phyloP scores from a whole-genome alignment of 345 rosid genomes.

The Dimocarpus longan region DNA sequence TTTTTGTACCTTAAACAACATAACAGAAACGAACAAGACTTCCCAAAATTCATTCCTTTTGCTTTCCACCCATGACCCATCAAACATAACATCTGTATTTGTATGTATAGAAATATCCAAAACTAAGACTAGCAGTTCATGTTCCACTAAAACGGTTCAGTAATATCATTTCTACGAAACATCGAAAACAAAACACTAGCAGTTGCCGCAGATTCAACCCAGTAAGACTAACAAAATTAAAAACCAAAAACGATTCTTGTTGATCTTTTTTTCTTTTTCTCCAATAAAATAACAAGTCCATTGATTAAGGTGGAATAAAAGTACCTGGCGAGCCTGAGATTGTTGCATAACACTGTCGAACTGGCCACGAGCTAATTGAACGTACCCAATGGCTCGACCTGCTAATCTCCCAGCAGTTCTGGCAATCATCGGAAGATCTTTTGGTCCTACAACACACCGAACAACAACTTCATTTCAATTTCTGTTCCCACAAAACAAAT shows the following conservation, averaged over 20 bases:
- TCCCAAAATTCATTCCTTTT: too few species aligned
- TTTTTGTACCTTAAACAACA: conserved; percentile 65
- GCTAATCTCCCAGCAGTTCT: conserved; percentile 79
- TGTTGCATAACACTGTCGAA: conserved; percentile 80
- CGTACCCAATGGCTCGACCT: conserved; percentile 81
- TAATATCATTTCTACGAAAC: not conserved
- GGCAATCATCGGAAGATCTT: conserved; percentile 76
- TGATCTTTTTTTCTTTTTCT: not conserved
- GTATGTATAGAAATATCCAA: too few species aligned
- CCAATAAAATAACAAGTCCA: not conserved
- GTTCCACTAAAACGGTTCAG: not conserved
- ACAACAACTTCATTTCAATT: conserved; percentile 13
- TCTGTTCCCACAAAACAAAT: not conserved
- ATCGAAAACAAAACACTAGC: not conserved
- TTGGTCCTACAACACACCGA: conserved; percentile 55
- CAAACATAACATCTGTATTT: too few species aligned
- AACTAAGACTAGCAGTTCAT: not conserved
- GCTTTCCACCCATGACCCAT: too few species aligned
- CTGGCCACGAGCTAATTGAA: conserved; percentile 89
- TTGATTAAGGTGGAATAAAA: too few species aligned
- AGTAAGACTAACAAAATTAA: not conserved
- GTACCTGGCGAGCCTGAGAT: conserved; percentile 90
- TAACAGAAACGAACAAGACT: not conserved
- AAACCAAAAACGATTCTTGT: not conserved
- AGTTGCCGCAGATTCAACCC: not conserved